These are phyloP conservation scores for Exophiala spinifera DNA, from an alignment of 2,329 filamentous ascomycete genomes.

Conservation along the genomic window DNA sequence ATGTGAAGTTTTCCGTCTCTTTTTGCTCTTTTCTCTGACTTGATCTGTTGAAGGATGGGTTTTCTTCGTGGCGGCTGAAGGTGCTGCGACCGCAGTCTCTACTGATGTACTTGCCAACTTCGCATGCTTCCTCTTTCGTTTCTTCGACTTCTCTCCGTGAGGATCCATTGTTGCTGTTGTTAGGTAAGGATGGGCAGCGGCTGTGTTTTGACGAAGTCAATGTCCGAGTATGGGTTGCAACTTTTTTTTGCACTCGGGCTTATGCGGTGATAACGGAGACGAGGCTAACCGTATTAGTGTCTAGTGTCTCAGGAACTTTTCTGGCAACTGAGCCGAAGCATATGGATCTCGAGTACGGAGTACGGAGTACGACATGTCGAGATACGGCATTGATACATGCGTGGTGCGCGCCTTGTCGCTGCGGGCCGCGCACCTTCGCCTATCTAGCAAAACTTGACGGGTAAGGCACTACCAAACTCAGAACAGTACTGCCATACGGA, in stretches of 20 bases:
- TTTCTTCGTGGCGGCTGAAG: constrained; percentile 23
- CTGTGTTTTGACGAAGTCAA: not conserved
- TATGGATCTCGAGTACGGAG: no score
- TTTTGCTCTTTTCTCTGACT: constrained; percentile 33
- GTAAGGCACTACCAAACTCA: not conserved
- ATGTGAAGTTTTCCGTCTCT: constrained; percentile 39
- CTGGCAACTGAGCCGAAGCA: no score
- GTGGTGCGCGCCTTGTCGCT: no score
- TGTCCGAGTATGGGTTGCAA: not conserved
- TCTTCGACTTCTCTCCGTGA: constrained; percentile 34
- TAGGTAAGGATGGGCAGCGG: constrained; percentile 19
- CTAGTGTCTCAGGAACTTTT: no score
- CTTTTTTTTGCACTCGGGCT: not conserved
- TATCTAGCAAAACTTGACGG: not conserved
- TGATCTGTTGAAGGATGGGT: constrained; percentile 25
- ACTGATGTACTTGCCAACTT: constrained; percentile 30
- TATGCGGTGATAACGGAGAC: no score
- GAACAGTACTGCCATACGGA: no score
- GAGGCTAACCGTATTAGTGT: no score
- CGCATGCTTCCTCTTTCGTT: constrained; percentile 46
- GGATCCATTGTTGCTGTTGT: constrained; percentile 11
- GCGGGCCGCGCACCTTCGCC: not conserved
- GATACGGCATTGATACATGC: no score
- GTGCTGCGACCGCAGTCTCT: not conserved
- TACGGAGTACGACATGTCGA: no score